Base-by-base conservation (phyloP, 2,329 filamentous ascomycete species). In the Trichophyton rubrum region DNA sequence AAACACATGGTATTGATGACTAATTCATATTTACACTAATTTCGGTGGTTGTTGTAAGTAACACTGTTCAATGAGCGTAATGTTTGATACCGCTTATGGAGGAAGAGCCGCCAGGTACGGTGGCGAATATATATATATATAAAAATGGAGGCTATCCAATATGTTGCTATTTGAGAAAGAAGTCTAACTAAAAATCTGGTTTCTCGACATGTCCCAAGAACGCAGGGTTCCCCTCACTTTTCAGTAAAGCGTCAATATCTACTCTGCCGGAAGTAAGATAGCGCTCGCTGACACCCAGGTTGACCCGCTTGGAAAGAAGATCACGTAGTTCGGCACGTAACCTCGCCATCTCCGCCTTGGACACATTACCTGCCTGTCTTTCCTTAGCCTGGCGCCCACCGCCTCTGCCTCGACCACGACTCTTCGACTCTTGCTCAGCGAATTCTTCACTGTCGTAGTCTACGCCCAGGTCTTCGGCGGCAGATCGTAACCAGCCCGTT, bases 371-470 rank as follows among this genome's bases (percentile, higher is more conserved):
- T 6, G 85, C 85, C 73, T 86, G 83, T 68, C 86, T 84, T 70
- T 93, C 87, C 74, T 88, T 88, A 74, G 84, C 80, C 74, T 86
- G 87, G 45, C 89, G 78, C 0, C 87, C 86, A 43, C 83, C 84
- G 6, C 90, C 90, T 40, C 89, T 80, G 3, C 90, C 90, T 56
- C 90, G 80, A 68, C 81, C 80, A 59, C 78, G 80, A 5, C 85
- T 83, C 6, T 75, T 76, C 0, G 79, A 80, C 20, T 60, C 53
- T 43, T 80, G 74, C 65, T 87, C 78, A 49, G 82, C 88, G 63
- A 96, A 86, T 53, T 95, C 90, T 40, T 95, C 90, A 62, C 85
- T 88, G 70, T 97, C 90, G 70, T 95, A 96, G 59, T 96, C 92
- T 0, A 97, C 89, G 0, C 93, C 93, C 0, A 99, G 79, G 65